Conservation (phyloP, 1,284 basidiomycete genomes). For the Ustilago tritici region DNA sequence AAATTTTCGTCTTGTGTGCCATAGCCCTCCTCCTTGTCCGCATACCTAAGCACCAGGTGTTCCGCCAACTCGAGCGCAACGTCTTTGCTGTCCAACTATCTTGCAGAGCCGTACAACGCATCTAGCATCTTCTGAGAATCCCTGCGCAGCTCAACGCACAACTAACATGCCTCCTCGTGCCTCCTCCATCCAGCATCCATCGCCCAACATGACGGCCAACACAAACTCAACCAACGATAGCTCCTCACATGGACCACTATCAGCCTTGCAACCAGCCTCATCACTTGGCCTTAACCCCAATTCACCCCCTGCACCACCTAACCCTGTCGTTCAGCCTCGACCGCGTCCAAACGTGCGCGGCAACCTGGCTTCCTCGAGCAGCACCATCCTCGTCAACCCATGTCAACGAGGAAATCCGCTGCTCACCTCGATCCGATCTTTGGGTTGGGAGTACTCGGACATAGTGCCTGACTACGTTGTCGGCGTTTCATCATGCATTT, state of each 20-base stretch:
- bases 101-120: too few relatives aligned
- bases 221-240: neutral
- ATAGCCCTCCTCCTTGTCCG: too few relatives aligned
- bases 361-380: conserved; percentile 45
- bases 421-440: conserved; percentile 83
- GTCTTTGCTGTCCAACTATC: too few relatives aligned
- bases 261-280: conserved; percentile 50
- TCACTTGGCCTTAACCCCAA: conserved; percentile 26
- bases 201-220: neutral
- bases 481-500: conserved; percentile 57
- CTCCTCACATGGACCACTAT: conserved; percentile 21
- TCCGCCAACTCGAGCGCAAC: too few relatives aligned
- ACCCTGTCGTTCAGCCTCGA: conserved; percentile 32
- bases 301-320: neutral
- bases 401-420: conserved; percentile 86
- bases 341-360: conserved; percentile 57
- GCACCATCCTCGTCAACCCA: conserved; percentile 60
- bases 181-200: neutral
- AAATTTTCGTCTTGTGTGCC: too few relatives aligned
- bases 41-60: too few relatives aligned
- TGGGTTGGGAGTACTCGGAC: conserved; percentile 94
- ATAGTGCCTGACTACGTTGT: conserved; percentile 80
- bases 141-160: too few relatives aligned
- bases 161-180: too few relatives aligned
- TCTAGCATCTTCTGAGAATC: too few relatives aligned